Percentiles rank a stretch among this genome's conserved stretches.
Evolutionary conservation across 805 yeast species (phyloP).

Genomic region (Barnettozyma salicaria): DNA sequence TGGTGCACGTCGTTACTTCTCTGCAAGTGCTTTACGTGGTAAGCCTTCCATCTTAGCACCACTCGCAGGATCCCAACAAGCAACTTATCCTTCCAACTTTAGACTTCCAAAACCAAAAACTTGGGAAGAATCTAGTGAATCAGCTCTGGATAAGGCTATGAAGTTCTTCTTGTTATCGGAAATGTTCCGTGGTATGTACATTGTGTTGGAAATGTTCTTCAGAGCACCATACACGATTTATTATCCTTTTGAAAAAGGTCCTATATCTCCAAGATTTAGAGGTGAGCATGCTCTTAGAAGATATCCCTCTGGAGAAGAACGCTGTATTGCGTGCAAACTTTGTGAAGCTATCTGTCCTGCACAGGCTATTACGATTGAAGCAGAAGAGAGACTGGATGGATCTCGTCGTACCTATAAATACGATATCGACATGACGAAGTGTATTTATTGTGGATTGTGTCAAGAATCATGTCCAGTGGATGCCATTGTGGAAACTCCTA

Average conservation of each 20-base stretch:
- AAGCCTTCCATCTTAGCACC: conserved; percentile 19
- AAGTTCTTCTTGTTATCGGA: conserved; percentile 74
- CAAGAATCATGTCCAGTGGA: conserved; percentile 93
- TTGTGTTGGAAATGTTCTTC: conserved; percentile 82
- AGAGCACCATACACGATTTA: conserved; percentile 85
- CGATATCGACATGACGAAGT: conserved; percentile 90
- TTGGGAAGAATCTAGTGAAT: conserved; percentile 74
- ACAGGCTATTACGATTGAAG: conserved; percentile 87
- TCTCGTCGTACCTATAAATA: conserved; percentile 83
- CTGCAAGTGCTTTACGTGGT: conserved; percentile 4
- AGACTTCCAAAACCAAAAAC: conserved; percentile 67
- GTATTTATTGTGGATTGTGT: conserved; percentile 89
- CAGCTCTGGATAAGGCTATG: conserved; percentile 78
- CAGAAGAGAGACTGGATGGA: conserved; percentile 89
- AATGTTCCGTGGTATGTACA: conserved; percentile 87
- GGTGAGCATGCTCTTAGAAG: conserved; percentile 90
- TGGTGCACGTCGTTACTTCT: conserved; percentile 1
- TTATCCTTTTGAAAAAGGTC: conserved; percentile 88
- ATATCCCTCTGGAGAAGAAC: conserved; percentile 87
- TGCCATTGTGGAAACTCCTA: conserved; percentile 88
- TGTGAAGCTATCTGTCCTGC: conserved; percentile 94
- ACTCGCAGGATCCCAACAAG: conserved; percentile 17
- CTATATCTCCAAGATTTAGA: conserved; percentile 83
- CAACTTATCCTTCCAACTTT: conserved; percentile 44
- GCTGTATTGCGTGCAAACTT: conserved; percentile 88